Evolutionary conservation across 1,139 yeast species (phyloP).

Genomic region (Candida buenavistaensis): DNA sequence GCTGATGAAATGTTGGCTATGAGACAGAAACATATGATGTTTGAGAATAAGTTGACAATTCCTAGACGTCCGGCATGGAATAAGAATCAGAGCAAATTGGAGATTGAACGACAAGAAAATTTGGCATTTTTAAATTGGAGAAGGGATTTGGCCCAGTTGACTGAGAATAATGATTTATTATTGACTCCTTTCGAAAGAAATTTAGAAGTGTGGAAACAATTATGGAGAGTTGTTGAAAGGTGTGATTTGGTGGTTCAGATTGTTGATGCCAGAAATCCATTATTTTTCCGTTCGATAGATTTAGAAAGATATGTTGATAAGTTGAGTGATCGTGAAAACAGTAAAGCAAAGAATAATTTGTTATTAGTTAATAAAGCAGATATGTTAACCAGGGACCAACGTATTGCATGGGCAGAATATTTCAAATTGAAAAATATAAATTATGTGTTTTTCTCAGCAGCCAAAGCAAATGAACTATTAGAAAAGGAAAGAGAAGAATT

Average conservation of each 20-base stretch:
- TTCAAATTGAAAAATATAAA: slow-evolving; percentile 68
- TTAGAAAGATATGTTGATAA: slow-evolving; percentile 82
- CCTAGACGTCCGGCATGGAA: slow-evolving; percentile 94
- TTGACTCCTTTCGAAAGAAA: slow-evolving; percentile 97
- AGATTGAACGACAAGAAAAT: slow-evolving; percentile 85
- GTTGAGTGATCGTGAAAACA: slow-evolving; percentile 50
- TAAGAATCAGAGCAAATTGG: slow-evolving; percentile 65
- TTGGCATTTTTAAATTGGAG: slow-evolving; percentile 94
- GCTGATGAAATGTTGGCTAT: slow-evolving; percentile 67
- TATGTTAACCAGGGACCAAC: slow-evolving; percentile 71
- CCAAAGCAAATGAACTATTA: slow-evolving; percentile 70
- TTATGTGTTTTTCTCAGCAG: slow-evolving; percentile 93
- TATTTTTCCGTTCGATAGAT: slow-evolving; percentile 86
- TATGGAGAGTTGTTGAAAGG: slow-evolving; percentile 98
- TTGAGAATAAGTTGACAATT: slow-evolving; percentile 81
- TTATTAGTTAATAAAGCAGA: slow-evolving; percentile 94
- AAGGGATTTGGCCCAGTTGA: slow-evolving; percentile 79
- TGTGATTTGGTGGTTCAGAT: slow-evolving; percentile 94
- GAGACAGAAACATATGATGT: slow-evolving; percentile 66
- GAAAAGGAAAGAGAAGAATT: slow-evolving; percentile 56
- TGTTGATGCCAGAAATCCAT: slow-evolving; percentile 96
- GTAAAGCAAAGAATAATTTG: slow-evolving; percentile 64
- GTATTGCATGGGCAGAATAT: slow-evolving; percentile 84
- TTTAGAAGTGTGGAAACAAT: slow-evolving; percentile 96
- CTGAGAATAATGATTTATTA: slow-evolving; percentile 78